Evolutionary conservation across 1,139 yeast genomes (phyloP).

Genomic region (Suhomyces chickasaworum): DNA sequence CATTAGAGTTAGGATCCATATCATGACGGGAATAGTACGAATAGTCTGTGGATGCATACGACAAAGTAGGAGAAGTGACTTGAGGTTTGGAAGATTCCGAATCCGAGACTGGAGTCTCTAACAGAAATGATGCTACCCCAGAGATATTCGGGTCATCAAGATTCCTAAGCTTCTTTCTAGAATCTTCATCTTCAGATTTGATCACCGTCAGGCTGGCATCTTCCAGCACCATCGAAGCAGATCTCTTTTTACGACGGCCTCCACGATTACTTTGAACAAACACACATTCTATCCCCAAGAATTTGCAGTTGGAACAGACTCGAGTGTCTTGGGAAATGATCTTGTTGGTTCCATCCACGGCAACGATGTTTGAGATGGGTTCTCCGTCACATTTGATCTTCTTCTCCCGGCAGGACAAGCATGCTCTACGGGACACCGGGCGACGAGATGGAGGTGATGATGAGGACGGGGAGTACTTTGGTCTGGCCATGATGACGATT

Average conservation of each 20-base stretch:
- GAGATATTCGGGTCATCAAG: background rate
- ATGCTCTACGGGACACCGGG: conserved; percentile 59
- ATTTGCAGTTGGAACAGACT: conserved; percentile 53
- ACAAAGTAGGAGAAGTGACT: conserved; percentile 14
- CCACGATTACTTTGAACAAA: conserved; percentile 63
- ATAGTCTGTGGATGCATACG: conserved; percentile 13
- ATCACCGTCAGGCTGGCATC: background rate
- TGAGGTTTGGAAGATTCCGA: conserved; percentile 4
- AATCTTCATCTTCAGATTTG: background rate
- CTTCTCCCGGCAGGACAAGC: conserved; percentile 63
- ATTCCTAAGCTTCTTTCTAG: background rate
- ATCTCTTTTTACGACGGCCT: conserved; percentile 50
- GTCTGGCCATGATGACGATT: background rate
- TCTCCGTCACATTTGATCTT: conserved; percentile 68
- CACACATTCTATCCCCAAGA: conserved; percentile 53
- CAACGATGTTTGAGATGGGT: conserved; percentile 26
- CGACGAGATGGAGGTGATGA: conserved; percentile 6
- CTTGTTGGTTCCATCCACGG: conserved; percentile 20
- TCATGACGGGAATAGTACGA: conserved; percentile 6
- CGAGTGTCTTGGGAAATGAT: conserved; percentile 21
- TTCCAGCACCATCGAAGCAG: conserved; percentile 2
- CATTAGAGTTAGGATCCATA: background rate
- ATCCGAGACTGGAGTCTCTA: background rate
- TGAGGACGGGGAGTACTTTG: conserved; percentile 1
- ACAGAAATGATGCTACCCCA: background rate